Conservation (phyloP, 192 early-diverging fungal species). For the Martensiomyces pterosporus region DNA sequence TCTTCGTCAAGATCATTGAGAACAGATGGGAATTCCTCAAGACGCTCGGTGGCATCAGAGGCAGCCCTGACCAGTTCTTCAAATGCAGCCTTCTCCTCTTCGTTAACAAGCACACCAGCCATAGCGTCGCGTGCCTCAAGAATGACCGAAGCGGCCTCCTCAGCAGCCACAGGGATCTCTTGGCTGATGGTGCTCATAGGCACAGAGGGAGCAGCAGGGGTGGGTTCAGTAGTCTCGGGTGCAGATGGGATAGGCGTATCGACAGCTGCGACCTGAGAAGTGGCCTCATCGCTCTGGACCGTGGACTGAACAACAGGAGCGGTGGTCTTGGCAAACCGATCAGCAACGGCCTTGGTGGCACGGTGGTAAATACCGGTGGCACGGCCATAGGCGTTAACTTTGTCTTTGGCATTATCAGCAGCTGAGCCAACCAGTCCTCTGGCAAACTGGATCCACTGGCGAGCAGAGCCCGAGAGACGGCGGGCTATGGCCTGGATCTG, state of each 20-base stretch:
- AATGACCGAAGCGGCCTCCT: constrained; percentile 28
- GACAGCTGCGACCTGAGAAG: too few relatives aligned
- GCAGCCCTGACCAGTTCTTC: constrained; percentile 35
- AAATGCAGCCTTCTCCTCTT: constrained; percentile 25
- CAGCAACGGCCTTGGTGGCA: background rate
- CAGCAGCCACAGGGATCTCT: background rate
- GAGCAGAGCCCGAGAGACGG: constrained; percentile 31
- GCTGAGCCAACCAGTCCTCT: constrained; percentile 37
- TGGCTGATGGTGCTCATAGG: background rate
- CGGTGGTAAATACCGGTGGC: background rate
- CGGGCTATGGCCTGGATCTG: constrained; percentile 17
- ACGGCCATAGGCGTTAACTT: constrained; percentile 14
- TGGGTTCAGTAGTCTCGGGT: background rate
- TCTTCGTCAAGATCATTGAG: constrained; percentile 20
- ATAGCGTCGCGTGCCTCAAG: constrained; percentile 39
- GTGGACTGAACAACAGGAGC: too few relatives aligned
- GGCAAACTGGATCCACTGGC: constrained; percentile 47
- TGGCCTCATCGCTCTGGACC: too few relatives aligned
- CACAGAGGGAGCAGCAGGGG: background rate
- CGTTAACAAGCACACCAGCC: constrained; percentile 27
- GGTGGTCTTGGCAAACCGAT: background rate
- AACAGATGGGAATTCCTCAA: constrained; percentile 37
- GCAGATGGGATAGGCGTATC: too few relatives aligned
- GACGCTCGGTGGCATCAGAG: constrained; percentile 15
- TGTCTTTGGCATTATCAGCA: constrained; percentile 20